Evolutionary conservation across 2,329 filamentous ascomycete species (phyloP).

Genomic region (Acephala macrosclerotiorum): DNA sequence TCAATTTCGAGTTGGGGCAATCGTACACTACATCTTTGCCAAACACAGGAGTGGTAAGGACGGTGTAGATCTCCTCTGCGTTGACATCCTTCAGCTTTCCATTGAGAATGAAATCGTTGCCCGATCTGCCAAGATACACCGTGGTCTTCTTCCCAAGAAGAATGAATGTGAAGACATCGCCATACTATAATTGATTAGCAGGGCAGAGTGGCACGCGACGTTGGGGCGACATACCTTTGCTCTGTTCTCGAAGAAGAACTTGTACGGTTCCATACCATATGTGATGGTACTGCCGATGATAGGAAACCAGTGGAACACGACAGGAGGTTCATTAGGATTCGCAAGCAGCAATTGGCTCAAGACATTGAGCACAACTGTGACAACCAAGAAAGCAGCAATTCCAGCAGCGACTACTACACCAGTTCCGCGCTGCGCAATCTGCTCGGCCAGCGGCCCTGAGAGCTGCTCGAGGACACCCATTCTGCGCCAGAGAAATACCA

Average conservation of each 20-base stretch:
- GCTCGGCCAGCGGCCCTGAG: conserved; percentile 38
- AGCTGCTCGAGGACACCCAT: conserved; percentile 43
- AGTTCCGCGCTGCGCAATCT: conserved; percentile 40
- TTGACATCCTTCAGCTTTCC: conserved; percentile 90
- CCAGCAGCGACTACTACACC: conserved; percentile 38
- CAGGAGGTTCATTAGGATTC: conserved; percentile 80
- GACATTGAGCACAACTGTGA: conserved; percentile 79
- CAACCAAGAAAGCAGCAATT: conserved; percentile 50
- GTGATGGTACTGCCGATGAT: conserved; percentile 89
- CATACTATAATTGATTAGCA: conserved; percentile 63
- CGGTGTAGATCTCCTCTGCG: conserved; percentile 88
- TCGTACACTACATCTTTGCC: conserved; percentile 90
- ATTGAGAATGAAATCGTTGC: conserved; percentile 92
- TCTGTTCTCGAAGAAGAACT: conserved; percentile 78
- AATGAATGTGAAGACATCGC: conserved; percentile 89
- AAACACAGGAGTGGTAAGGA: conserved; percentile 76
- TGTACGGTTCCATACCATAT: conserved; percentile 94
- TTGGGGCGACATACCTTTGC: conserved; percentile 70
- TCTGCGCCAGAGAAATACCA: conserved; percentile 5
- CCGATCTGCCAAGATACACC: conserved; percentile 80
- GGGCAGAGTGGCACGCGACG: conserved; percentile 23
- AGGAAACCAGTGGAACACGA: conserved; percentile 84
- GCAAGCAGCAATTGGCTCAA: conserved; percentile 79
- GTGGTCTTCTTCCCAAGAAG: conserved; percentile 90
- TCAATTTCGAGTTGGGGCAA: conserved; percentile 88